Evolutionary conservation across 768 basidiomycete species (phyloP).

Genomic region (Russula griseocarnosa): DNA sequence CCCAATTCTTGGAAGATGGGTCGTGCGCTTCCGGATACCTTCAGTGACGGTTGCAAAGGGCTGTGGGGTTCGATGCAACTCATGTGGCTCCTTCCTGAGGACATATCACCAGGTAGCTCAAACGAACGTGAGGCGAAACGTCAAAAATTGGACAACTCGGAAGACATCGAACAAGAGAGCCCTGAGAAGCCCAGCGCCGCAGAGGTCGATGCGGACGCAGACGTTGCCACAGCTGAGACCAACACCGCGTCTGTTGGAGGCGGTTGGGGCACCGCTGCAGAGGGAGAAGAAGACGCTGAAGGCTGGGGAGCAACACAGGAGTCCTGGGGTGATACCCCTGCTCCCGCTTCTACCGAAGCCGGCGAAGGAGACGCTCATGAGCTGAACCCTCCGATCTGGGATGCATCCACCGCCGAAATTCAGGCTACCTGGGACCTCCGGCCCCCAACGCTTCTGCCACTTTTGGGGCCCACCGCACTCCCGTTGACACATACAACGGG

Average conservation of each 20-base stretch:
- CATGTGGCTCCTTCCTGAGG: conserved; percentile 9
- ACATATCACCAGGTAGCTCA: conserved; percentile 14
- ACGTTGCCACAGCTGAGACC: not conserved
- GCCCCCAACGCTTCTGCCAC: conserved; percentile 34
- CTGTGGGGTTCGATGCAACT: conserved; percentile 43
- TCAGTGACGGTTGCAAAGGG: conserved; percentile 47
- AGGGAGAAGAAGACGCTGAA: not conserved
- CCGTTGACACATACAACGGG: conserved; percentile 62
- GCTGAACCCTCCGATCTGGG: conserved; percentile 11
- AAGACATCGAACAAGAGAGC: not conserved
- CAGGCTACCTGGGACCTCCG: conserved; percentile 20
- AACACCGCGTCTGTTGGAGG: not conserved
- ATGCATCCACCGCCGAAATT: conserved; percentile 5
- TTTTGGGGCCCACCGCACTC: conserved; percentile 54
- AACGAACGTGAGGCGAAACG: conserved; percentile 31
- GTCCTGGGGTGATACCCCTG: not conserved
- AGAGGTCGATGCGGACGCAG: not conserved
- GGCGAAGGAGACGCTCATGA: not conserved
- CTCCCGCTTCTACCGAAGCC: not conserved
- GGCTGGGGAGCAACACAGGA: conserved; percentile 22
- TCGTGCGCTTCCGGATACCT: conserved; percentile 46
- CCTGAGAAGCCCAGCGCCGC: not conserved
- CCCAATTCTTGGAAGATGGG: conserved; percentile 47
- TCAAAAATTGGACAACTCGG: conserved; percentile 27
- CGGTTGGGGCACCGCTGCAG: conserved; percentile 11